Evolutionary conservation across 371 early-diverging fungal species (phyloP), one percentile per base, ranked within the genome.

Genomic region (Dichotomocladium elegans): DNA sequence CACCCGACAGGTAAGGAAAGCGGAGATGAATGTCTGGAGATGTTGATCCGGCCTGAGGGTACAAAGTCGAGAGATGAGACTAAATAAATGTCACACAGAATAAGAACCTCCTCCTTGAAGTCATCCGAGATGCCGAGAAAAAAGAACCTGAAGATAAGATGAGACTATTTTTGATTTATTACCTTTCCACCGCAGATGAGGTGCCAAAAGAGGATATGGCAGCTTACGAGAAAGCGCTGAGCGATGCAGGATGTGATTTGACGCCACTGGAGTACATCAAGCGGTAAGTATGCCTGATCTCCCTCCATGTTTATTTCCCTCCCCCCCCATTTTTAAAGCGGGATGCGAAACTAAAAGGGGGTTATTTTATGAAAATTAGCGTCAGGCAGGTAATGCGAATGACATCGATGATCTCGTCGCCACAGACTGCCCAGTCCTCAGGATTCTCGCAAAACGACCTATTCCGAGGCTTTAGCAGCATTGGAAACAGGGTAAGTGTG

Each of bases 61-160:
- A 15, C 12, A 11, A 15, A 45, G 8, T 1, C 12, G 21, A 7
- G 28, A 15, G 28, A 15, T 8, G 12, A 12, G 10, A 30, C 15
- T 12, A 49, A 27, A 17, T 19, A 28, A 22, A 47, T 31, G 31
- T 10, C 21, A 6, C n/a, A 28, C 22, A 88, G 76, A 89, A 77
- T 40, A 95, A 92, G 61, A 64, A 80, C 9, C 61, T 82, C 7
- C 69, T 98, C n/a, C 63, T 96, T 22, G 96, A 96, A 53, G 80
- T 82, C 0, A 79, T 96, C 35, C 75, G 75, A 49, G 93, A 96
- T 63, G 70, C 77, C 1, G 85, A 85, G 53, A 92, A 90, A 73
- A 89, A 87, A 55, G 61, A 77, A 6, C 74, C 90, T 4, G 84
- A 87, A 26, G 99, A 98, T 73, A 98, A 97, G 70, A 68, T 96